Percentiles rank a stretch among this genome's conserved stretches.
Conservation (phyloP, 192 early-diverging fungal genomes). For the Globomyces pollinis-pini region DNA sequence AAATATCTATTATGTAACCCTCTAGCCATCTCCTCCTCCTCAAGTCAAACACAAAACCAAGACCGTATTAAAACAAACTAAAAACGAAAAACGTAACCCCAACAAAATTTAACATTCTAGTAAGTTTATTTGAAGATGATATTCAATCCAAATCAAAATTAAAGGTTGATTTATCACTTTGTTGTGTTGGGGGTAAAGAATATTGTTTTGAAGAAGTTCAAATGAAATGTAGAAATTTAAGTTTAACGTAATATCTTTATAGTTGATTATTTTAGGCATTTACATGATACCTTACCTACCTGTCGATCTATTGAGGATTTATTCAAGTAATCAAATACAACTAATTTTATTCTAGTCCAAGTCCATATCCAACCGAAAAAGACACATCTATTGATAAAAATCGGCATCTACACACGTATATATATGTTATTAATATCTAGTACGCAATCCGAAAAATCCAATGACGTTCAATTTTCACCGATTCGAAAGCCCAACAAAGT, state of each 20-base stretch:
- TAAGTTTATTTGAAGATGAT: constrained; percentile 6
- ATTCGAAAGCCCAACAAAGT: no score
- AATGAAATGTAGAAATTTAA: constrained; percentile 16
- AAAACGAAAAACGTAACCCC: constrained; percentile 58
- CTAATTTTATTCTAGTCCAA: no score
- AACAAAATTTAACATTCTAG: constrained; percentile 52
- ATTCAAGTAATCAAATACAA: no score
- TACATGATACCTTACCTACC: no score
- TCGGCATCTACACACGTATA: neutral
- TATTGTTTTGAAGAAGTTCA: constrained; percentile 35
- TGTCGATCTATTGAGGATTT: no score
- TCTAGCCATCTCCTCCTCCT: no score
- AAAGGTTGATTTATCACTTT: neutral
- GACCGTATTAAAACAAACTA: neutral
- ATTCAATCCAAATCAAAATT: constrained; percentile 5
- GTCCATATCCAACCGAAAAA: neutral
- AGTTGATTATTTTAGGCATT: no score
- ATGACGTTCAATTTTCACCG: no score
- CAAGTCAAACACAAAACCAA: no score
- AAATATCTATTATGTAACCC: no score
- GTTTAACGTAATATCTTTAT: no score
- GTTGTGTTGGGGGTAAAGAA: constrained; percentile 8
- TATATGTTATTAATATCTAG: neutral
- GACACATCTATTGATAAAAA: neutral
- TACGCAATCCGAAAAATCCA: no score